Percentiles rank a stretch among this genome's conserved stretches.
These are phyloP conservation scores for Solanum virginianum DNA, from an alignment of 257 asterid species.

Conservation along the genomic window DNA sequence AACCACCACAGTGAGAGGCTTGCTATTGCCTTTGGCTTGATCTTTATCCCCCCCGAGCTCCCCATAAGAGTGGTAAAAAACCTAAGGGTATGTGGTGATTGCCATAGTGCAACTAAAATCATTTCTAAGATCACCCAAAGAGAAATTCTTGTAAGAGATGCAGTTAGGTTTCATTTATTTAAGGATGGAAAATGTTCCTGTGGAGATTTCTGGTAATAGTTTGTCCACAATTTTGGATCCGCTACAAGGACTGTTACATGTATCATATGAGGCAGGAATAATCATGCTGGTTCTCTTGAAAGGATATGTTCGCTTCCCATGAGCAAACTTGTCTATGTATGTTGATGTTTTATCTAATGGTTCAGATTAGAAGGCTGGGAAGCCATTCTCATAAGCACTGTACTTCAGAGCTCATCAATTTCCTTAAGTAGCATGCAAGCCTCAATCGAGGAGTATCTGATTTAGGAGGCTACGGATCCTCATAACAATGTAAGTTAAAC, in stretches of 20 bases:
- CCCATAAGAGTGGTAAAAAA: conserved; percentile 35
- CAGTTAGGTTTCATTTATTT: conserved; percentile 29
- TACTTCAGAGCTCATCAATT: background rate
- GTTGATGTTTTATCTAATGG: background rate
- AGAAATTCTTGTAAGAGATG: conserved; percentile 37
- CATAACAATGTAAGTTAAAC: background rate
- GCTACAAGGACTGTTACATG: background rate
- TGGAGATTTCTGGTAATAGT: conserved; percentile 35
- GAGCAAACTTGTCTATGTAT: background rate
- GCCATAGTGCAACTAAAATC: conserved; percentile 36
- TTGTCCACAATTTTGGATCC: background rate
- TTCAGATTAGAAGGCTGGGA: background rate
- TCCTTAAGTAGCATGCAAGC: background rate
- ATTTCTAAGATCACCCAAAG: conserved; percentile 33
- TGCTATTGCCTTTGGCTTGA: conserved; percentile 43
- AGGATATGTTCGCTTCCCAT: background rate
- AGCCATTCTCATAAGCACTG: background rate
- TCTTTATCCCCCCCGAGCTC: conserved; percentile 14
- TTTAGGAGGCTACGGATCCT: background rate
- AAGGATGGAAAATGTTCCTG: conserved; percentile 36
- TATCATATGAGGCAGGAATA: background rate
- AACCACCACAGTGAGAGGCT: conserved; percentile 35
- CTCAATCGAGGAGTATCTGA: background rate
- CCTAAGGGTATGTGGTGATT: conserved; percentile 28
- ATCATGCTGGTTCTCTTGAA: background rate